phyloP scores from a whole-genome alignment of 164 flowering plant species.

The Platanus orientalis region DNA sequence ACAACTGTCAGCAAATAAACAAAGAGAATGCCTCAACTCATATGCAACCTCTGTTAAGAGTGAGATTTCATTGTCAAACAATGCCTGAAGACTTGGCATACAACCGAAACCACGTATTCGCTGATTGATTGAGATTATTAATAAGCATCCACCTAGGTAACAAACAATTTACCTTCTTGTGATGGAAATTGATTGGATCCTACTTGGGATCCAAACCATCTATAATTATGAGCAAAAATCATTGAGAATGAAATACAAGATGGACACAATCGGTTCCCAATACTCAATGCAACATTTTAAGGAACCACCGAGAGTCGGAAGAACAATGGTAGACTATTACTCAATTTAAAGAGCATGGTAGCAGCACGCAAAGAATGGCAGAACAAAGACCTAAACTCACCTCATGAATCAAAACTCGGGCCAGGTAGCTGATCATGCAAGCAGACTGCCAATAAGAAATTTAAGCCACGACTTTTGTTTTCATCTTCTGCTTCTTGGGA shows the following conservation, averaged over 20 bases:
- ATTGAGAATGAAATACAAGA: slow-evolving; percentile 2
- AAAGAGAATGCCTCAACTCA: too few relatives aligned
- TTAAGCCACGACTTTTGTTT: slow-evolving; percentile 43
- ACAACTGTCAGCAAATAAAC: too few relatives aligned
- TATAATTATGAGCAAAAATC: background rate
- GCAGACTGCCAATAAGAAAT: background rate
- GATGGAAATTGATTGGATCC: slow-evolving; percentile 1
- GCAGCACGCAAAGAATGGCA: background rate
- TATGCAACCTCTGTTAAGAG: too few relatives aligned
- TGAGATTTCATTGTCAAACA: too few relatives aligned
- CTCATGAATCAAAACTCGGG: background rate
- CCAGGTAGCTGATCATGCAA: slow-evolving; percentile 1
- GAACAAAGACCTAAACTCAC: slow-evolving; percentile 8
- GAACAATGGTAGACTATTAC: background rate
- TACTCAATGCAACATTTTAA: background rate
- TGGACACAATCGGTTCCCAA: background rate
- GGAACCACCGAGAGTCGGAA: background rate
- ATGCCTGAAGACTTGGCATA: too few relatives aligned
- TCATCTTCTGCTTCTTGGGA: slow-evolving; percentile 63
- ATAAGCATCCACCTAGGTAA: background rate
- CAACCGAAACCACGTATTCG: too few relatives aligned
- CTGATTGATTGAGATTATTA: background rate
- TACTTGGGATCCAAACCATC: slow-evolving; percentile 4
- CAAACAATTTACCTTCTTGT: background rate
- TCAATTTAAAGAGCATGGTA: background rate